phyloP scores from a whole-genome alignment of 2,329 filamentous ascomycete species.

The Calcarisporium arbuscula region DNA sequence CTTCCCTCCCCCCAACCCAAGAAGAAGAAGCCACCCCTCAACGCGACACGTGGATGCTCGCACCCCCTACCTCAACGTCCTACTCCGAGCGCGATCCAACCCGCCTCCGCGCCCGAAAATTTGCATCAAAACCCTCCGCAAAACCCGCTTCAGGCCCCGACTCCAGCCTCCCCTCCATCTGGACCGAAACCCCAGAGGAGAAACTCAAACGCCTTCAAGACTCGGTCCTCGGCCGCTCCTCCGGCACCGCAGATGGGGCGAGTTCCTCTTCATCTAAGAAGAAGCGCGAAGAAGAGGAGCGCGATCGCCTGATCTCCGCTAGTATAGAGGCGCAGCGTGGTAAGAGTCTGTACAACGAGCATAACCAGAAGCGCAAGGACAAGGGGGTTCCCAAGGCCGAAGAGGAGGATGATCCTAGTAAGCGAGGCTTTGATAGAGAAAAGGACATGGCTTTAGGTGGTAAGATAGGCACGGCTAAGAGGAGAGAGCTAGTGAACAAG shows the following conservation, averaged over 20 bases:
- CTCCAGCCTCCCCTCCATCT: constrained; percentile 57
- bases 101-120: constrained; percentile 74
- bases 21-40: constrained; percentile 43
- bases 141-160: constrained; percentile 29
- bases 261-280: constrained; percentile 37
- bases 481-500: constrained; percentile 70
- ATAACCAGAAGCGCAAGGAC: constrained; percentile 30
- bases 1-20: constrained; percentile 25
- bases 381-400: constrained; percentile 29
- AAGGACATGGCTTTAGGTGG: constrained; percentile 84
- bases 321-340: constrained; percentile 49
- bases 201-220: constrained; percentile 76
- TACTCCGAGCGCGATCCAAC: constrained; percentile 69
- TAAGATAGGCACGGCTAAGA: constrained; percentile 65
- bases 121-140: constrained; percentile 55
- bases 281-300: constrained; percentile 50
- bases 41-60: constrained; percentile 82
- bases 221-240: constrained; percentile 68
- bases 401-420: constrained; percentile 85
- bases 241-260: constrained; percentile 28
- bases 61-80: constrained; percentile 53
- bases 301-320: constrained; percentile 38
- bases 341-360: constrained; percentile 54
- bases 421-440: constrained; percentile 80
- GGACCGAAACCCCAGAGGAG: constrained; percentile 88